Evolutionary conservation across 1,139 yeast species (phyloP).

Genomic region (Yamadazyma sp.): DNA sequence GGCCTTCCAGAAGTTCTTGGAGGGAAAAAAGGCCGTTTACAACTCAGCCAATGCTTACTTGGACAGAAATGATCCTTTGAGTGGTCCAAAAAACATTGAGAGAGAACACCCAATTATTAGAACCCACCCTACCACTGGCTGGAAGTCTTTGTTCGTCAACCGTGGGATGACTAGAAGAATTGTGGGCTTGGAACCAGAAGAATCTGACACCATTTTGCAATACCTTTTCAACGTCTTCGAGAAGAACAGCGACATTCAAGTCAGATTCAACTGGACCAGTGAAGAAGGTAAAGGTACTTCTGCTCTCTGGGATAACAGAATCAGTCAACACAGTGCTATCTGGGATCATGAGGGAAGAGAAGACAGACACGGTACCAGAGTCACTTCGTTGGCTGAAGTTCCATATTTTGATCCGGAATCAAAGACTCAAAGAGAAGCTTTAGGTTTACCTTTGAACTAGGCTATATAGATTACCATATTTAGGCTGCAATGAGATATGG

Average conservation of each 20-base stretch:
- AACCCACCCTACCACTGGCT: conserved; percentile 45
- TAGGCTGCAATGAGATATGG: too few species aligned
- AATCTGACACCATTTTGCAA: conserved; percentile 31
- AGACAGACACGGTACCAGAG: conserved; percentile 60
- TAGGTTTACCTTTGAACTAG: conserved; percentile 39
- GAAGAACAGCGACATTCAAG: conserved; percentile 45
- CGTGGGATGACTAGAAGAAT: conserved; percentile 16
- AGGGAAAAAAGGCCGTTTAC: conserved; percentile 37
- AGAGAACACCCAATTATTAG: conserved; percentile 42
- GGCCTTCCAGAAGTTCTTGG: conserved; percentile 35
- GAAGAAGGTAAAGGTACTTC: conserved; percentile 50
- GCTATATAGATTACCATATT: too few species aligned
- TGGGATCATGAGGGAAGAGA: conserved; percentile 52
- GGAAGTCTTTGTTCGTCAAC: conserved; percentile 41
- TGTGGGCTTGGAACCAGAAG: conserved; percentile 27
- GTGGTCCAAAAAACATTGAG: conserved; percentile 34
- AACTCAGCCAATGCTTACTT: conserved; percentile 36
- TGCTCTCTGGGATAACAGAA: conserved; percentile 60
- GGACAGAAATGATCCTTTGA: conserved; percentile 32
- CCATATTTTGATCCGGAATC: conserved; percentile 54
- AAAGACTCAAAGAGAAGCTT: conserved; percentile 55
- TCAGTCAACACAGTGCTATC: conserved; percentile 50
- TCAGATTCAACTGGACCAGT: conserved; percentile 55
- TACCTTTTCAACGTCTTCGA: conserved; percentile 34
- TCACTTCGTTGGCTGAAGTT: conserved; percentile 55